Evolutionary conservation across 495 filamentous ascomycete species (phyloP).

Genomic region (Niebla homalea): DNA sequence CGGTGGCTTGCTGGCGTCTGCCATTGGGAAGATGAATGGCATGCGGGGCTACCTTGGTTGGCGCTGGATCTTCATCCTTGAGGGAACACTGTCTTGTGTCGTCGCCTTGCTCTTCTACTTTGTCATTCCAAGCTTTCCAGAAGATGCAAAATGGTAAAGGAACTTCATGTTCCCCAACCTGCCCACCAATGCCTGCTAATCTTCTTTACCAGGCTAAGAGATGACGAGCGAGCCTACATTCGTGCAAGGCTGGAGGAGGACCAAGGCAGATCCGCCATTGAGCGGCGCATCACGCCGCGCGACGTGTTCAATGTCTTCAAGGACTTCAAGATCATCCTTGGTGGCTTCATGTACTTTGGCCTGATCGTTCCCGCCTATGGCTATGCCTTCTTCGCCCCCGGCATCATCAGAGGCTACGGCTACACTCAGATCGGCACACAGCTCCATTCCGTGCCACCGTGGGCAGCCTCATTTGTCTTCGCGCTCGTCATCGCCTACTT

Average conservation of each 20-base stretch:
- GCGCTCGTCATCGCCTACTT: conserved; percentile 57
- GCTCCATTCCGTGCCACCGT: conserved; percentile 72
- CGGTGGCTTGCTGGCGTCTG: conserved; percentile 68
- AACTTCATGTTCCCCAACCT: background rate
- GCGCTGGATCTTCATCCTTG: conserved; percentile 65
- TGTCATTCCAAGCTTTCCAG: conserved; percentile 63
- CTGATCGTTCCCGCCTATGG: conserved; percentile 78
- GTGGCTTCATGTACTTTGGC: conserved; percentile 52
- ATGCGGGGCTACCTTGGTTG: conserved; percentile 63
- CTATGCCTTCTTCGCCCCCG: conserved; percentile 66
- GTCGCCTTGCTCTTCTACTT: conserved; percentile 69
- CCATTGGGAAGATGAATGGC: conserved; percentile 62
- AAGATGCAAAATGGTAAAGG: conserved; percentile 36
- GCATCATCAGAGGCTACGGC: conserved; percentile 56
- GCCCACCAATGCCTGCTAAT: background rate
- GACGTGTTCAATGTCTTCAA: conserved; percentile 65
- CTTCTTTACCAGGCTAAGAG: conserved; percentile 34
- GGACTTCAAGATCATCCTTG: conserved; percentile 60
- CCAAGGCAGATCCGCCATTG: conserved; percentile 59
- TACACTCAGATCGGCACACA: conserved; percentile 61
- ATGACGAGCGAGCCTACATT: conserved; percentile 66
- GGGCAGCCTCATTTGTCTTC: conserved; percentile 64
- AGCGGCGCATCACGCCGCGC: conserved; percentile 45
- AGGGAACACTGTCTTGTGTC: conserved; percentile 61
- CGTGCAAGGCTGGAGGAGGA: conserved; percentile 61